These are phyloP conservation scores for Zygosaccharomyces bailii DNA, from an alignment of 805 yeast genomes.

Conservation along the genomic window DNA sequence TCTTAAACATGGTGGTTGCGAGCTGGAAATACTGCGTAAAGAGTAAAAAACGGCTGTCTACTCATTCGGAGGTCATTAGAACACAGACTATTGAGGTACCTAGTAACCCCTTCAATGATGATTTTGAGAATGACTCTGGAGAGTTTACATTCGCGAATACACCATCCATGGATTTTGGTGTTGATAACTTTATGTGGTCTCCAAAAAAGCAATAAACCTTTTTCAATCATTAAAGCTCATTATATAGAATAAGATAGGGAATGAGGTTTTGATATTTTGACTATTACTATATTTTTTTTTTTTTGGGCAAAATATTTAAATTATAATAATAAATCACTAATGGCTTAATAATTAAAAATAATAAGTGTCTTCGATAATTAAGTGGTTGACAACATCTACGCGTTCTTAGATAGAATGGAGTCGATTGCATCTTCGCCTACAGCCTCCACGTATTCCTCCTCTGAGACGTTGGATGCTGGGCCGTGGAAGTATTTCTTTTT, in stretches of 20 bases:
- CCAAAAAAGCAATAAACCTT: conserved; percentile 16
- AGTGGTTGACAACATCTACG: neutral
- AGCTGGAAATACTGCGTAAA: conserved; percentile 36
- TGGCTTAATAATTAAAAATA: no score
- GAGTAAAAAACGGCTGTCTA: neutral
- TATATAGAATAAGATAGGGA: neutral
- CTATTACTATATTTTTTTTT: neutral
- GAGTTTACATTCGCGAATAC: conserved; percentile 17
- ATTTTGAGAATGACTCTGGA: conserved; percentile 8
- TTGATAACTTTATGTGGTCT: conserved; percentile 32
- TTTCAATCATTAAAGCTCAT: neutral
- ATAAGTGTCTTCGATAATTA: neutral
- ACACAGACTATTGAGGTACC: conserved; percentile 3
- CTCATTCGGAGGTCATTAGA: neutral
- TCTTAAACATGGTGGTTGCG: conserved; percentile 36
- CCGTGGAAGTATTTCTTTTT: conserved; percentile 57
- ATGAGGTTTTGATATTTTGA: neutral
- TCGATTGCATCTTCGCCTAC: conserved; percentile 27
- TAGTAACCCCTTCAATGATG: conserved; percentile 10
- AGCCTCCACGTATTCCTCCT: conserved; percentile 30
- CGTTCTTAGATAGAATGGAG: conserved; percentile 13
- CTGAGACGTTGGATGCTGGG: conserved; percentile 42
- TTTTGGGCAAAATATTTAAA: no score
- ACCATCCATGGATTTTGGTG: conserved; percentile 29
- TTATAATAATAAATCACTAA: no score